phyloP scores from a whole-genome alignment of 441 rosid species.

The Syzygium malaccense region DNA sequence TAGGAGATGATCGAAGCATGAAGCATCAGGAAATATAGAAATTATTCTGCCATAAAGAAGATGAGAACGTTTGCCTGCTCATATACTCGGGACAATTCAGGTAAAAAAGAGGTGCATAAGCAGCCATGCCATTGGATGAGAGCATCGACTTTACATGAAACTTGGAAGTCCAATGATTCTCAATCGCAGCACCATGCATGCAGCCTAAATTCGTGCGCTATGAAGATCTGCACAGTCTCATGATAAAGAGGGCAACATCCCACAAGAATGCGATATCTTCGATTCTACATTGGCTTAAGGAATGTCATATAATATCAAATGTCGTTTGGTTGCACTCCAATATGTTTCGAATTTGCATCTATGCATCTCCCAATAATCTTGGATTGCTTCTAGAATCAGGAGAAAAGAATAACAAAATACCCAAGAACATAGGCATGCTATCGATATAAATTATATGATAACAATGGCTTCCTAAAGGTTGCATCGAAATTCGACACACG shows the following conservation, averaged over 20 bases:
- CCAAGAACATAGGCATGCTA: not conserved
- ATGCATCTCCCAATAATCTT: not conserved
- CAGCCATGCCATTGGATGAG: not conserved
- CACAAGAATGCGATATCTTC: not conserved
- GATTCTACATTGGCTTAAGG: not conserved
- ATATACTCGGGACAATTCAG: not conserved
- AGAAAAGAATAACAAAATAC: too few species aligned
- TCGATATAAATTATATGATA: not conserved
- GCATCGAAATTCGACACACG: not conserved
- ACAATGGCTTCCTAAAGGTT: not conserved
- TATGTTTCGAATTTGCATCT: not conserved
- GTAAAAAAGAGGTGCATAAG: not conserved
- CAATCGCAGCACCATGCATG: not conserved
- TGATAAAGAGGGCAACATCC: not conserved
- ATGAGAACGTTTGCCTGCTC: not conserved
- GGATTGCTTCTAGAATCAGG: not conserved
- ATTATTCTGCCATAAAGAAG: not conserved
- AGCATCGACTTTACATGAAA: not conserved
- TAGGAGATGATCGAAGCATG: not conserved
- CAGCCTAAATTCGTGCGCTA: not conserved
- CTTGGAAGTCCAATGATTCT: not conserved
- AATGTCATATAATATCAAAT: not conserved
- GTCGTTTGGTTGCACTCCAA: not conserved
- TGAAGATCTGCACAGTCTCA: not conserved
- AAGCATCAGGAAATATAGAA: not conserved